Conservation (phyloP, 768 basidiomycete species). For the Trametes villosa region DNA sequence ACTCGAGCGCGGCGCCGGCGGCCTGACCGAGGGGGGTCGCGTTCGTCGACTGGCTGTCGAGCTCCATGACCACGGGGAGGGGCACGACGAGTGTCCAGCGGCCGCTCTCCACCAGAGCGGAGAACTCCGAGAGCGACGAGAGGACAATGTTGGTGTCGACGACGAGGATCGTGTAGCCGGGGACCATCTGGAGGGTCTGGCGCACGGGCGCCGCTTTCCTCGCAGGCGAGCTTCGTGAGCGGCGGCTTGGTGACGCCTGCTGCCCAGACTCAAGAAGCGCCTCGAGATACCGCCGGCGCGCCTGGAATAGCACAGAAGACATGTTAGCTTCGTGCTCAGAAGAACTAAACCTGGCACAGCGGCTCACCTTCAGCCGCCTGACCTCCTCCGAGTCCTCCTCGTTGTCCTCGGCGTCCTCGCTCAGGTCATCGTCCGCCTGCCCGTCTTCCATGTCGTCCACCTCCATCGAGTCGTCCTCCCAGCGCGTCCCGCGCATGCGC, state of each 20-base stretch:
- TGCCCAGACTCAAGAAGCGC: slow-evolving; percentile 59
- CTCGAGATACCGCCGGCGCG: slow-evolving; percentile 74
- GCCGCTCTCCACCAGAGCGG: slow-evolving; percentile 75
- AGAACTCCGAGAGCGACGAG: slow-evolving; percentile 75
- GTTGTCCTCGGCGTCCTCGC: slow-evolving; percentile 53
- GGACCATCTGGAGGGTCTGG: slow-evolving; percentile 59
- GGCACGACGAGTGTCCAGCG: slow-evolving; percentile 91
- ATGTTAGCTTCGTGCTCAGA: slow-evolving; percentile 24
- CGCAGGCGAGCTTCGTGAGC: slow-evolving; percentile 35
- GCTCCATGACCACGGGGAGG: slow-evolving; percentile 94
- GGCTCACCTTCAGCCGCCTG: slow-evolving; percentile 74
- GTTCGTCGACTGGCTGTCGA: slow-evolving; percentile 85
- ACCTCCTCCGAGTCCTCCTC: slow-evolving; percentile 75
- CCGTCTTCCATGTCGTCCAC: slow-evolving; percentile 61
- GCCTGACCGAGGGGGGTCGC: slow-evolving; percentile 70
- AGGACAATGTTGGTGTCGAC: slow-evolving; percentile 95
- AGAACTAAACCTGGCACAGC: slow-evolving; percentile 11
- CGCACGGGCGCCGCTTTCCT: slow-evolving; percentile 36
- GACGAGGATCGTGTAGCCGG: slow-evolving; percentile 90
- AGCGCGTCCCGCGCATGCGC: slow-evolving; percentile 61
- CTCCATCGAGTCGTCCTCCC: slow-evolving; percentile 74
- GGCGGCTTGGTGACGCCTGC: slow-evolving; percentile 35
- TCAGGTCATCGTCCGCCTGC: slow-evolving; percentile 52
- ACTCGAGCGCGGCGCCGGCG: slow-evolving; percentile 72
- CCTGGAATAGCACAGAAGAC: slow-evolving; percentile 44